These are phyloP conservation scores for Candida neerlandica DNA, from an alignment of 1,139 yeast genomes.

Conservation along the genomic window DNA sequence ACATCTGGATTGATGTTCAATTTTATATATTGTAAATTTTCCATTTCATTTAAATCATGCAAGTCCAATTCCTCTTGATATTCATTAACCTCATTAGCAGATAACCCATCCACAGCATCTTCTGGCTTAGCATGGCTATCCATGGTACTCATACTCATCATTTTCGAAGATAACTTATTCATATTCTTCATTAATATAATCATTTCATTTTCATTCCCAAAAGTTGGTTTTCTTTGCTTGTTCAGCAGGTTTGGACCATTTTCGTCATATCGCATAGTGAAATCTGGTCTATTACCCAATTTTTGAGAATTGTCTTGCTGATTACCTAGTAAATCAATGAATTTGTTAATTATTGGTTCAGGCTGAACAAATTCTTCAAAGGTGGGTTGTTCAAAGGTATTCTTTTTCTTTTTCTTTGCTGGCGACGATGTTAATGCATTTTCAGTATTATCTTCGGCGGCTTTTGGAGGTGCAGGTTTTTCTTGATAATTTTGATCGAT, in stretches of 20 bases:
- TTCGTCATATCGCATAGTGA: slow-evolving; percentile 80
- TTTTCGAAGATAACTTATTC: slow-evolving; percentile 83
- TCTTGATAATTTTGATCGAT: slow-evolving; percentile 46
- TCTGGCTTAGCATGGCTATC: slow-evolving; percentile 14
- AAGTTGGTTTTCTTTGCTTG: slow-evolving; percentile 1
- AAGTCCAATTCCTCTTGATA: slow-evolving; percentile 56
- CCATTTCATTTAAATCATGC: slow-evolving; percentile 59
- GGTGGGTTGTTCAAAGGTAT: slow-evolving; percentile 1
- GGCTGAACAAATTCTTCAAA: neutral
- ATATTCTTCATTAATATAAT: slow-evolving; percentile 80
- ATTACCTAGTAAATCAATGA: slow-evolving; percentile 79
- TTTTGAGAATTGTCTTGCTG: slow-evolving; percentile 77
- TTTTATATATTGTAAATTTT: slow-evolving; percentile 56
- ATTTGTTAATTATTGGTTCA: slow-evolving; percentile 45
- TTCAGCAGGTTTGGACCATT: slow-evolving; percentile 25
- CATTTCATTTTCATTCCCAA: slow-evolving; percentile 50
- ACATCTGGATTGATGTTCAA: slow-evolving; percentile 48
- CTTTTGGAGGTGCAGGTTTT: slow-evolving; percentile 2
- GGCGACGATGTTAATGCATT: slow-evolving; percentile 9
- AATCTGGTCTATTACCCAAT: slow-evolving; percentile 81
- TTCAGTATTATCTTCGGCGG: slow-evolving; percentile 18
- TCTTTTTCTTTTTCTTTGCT: slow-evolving; percentile 6
- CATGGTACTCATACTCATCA: slow-evolving; percentile 56
- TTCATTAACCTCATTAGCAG: slow-evolving; percentile 36
- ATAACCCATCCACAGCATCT: slow-evolving; percentile 21